Conservation (phyloP, 495 filamentous ascomycete species). For the Aspergillus kassunensis region DNA sequence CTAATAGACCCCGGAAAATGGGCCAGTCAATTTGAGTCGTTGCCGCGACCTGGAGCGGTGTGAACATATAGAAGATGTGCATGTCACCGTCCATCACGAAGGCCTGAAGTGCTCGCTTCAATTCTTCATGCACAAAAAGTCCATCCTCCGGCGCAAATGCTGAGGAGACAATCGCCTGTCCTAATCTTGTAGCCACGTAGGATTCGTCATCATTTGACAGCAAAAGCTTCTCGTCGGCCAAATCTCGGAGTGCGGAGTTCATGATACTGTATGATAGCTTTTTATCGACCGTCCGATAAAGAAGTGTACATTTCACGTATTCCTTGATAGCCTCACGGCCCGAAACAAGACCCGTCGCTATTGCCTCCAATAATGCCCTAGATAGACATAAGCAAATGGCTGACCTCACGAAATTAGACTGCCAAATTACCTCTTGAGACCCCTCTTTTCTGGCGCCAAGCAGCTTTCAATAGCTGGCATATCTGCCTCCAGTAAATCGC, state of each 20-base stretch:
- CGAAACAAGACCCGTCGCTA: conserved; percentile 68
- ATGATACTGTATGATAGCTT: conserved; percentile 56
- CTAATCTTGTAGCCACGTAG: conserved; percentile 61
- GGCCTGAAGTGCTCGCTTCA: conserved; percentile 61
- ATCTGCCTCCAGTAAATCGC: conserved; percentile 68
- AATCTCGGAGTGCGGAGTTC: conserved; percentile 51
- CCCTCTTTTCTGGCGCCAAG: conserved; percentile 62
- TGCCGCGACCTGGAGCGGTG: conserved; percentile 54
- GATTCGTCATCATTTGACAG: conserved; percentile 39
- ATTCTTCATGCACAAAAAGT: conserved; percentile 67
- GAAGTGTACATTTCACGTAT: conserved; percentile 65
- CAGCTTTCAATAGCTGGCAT: conserved; percentile 69
- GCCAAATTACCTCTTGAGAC: conserved; percentile 55
- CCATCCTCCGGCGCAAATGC: conserved; percentile 74
- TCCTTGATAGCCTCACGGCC: conserved; percentile 65
- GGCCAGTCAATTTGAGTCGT: conserved; percentile 63
- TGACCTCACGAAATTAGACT: not conserved
- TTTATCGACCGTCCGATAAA: conserved; percentile 54
- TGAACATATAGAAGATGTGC: conserved; percentile 80
- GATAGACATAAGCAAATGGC: conserved; percentile 7
- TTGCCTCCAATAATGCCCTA: conserved; percentile 70
- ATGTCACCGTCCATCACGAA: conserved; percentile 85
- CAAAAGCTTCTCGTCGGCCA: conserved; percentile 34
- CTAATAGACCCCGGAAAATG: conserved; percentile 66
- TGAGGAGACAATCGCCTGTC: conserved; percentile 70